Conservation (phyloP, 345 rosid species). For the Ricinus communis region DNA sequence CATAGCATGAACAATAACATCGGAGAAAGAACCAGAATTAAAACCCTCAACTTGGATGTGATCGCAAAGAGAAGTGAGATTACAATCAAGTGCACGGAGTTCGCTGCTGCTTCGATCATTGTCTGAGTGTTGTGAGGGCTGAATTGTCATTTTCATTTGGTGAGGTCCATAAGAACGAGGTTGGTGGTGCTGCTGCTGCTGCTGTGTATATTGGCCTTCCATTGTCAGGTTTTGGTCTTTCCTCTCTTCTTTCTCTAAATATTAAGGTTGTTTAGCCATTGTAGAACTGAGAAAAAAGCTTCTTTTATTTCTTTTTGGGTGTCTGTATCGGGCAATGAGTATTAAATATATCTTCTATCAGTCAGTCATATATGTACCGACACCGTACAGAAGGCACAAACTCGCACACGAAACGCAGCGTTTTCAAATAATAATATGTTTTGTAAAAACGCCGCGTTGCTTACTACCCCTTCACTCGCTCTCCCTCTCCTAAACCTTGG, state of each 20-base stretch:
- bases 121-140: slow-evolving; percentile 53
- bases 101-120: slow-evolving; percentile 66
- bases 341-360: background rate
- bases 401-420: background rate
- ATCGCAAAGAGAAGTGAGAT: slow-evolving; percentile 85
- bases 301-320: background rate
- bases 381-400: background rate
- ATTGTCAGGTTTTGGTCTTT: slow-evolving; percentile 13
- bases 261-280: slow-evolving; percentile 3
- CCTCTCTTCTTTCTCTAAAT: background rate
- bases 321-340: background rate
- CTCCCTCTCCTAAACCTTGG: background rate
- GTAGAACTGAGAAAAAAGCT: background rate
- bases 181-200: slow-evolving; percentile 22
- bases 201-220: slow-evolving; percentile 21
- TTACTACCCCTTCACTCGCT: background rate
- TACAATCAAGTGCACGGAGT: slow-evolving; percentile 76
- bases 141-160: slow-evolving; percentile 42
- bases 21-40: slow-evolving; percentile 82
- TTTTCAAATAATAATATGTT: background rate
- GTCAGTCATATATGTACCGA: background rate
- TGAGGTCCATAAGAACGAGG: slow-evolving; percentile 44
- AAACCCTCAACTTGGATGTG: slow-evolving; percentile 90
- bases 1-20: slow-evolving; percentile 77
- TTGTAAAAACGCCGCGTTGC: slow-evolving; percentile 1